A percentile compares a stretch with the other conserved stretches of the same genome.
Evolutionary conservation across 2,329 filamentous ascomycete genomes (phyloP).

Genomic region (Epichloe hybrida): DNA sequence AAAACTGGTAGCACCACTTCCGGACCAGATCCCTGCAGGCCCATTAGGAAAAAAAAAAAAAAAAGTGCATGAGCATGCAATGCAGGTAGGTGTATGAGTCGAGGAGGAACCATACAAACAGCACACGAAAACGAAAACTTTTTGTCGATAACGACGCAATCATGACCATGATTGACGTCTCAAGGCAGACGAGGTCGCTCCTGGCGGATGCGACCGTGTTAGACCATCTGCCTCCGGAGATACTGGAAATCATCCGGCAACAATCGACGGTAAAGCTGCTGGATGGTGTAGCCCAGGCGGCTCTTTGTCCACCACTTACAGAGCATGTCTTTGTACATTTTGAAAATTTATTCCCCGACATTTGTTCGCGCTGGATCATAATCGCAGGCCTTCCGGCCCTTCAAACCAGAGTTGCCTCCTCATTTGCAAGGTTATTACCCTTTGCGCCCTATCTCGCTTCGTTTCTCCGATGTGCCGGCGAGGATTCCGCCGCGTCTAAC

Average conservation of each 20-base stretch:
- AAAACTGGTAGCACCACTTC: slow-evolving; percentile 20
- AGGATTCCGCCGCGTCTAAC: neutral
- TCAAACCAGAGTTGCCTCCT: slow-evolving; percentile 42
- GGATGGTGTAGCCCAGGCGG: slow-evolving; percentile 53
- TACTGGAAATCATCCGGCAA: slow-evolving; percentile 52
- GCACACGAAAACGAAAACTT: slow-evolving; percentile 14
- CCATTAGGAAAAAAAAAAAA: slow-evolving; percentile 26
- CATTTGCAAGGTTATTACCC: slow-evolving; percentile 68
- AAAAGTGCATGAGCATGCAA: slow-evolving; percentile 9
- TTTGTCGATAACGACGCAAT: slow-evolving; percentile 19
- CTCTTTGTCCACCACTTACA: slow-evolving; percentile 57
- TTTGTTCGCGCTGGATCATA: slow-evolving; percentile 67
- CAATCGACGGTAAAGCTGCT: slow-evolving; percentile 54
- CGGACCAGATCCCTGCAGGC: slow-evolving; percentile 13
- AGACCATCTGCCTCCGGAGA: slow-evolving; percentile 52
- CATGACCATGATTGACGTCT: slow-evolving; percentile 45
- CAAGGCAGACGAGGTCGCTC: slow-evolving; percentile 40
- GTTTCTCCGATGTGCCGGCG: slow-evolving; percentile 46
- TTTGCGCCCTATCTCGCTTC: slow-evolving; percentile 68
- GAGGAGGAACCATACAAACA: slow-evolving; percentile 8
- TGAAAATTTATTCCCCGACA: slow-evolving; percentile 63
- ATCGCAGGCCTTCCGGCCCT: slow-evolving; percentile 25
- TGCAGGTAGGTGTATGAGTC: neutral
- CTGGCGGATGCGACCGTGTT: slow-evolving; percentile 40
- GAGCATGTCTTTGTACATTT: slow-evolving; percentile 63